Percentiles rank a stretch among this genome's conserved stretches.
phyloP scores from a whole-genome alignment of 192 early-diverging fungal genomes.

The Kappamyces sp. region DNA sequence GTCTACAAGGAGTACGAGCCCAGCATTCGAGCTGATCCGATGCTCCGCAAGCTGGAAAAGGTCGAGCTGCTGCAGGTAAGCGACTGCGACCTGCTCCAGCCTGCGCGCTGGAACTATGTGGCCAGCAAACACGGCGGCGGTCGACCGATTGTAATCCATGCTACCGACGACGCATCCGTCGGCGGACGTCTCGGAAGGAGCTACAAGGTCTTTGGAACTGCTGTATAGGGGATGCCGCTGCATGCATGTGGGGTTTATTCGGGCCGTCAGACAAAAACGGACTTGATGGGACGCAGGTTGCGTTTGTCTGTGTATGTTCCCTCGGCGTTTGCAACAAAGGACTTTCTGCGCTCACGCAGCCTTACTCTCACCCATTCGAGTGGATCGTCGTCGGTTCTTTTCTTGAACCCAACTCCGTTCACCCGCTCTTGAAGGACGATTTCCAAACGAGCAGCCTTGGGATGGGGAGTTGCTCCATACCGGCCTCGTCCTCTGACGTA shows the following conservation, averaged over 20 bases:
- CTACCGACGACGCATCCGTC: background rate
- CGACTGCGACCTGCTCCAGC: background rate
- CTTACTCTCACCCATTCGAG: slow-evolving; percentile 38
- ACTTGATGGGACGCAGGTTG: slow-evolving; percentile 20
- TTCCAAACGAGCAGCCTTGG: slow-evolving; percentile 27
- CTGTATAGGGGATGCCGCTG: background rate
- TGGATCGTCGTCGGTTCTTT: slow-evolving; percentile 24
- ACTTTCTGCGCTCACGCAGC: slow-evolving; percentile 22
- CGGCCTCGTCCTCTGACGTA: slow-evolving; percentile 41
- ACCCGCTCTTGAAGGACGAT: slow-evolving; percentile 43
- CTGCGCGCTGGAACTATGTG: background rate
- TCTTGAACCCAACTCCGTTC: slow-evolving; percentile 19
- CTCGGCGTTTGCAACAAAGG: slow-evolving; percentile 18
- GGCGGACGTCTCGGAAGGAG: background rate
- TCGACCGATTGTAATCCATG: background rate
- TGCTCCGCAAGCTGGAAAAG: background rate
- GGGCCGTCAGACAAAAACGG: slow-evolving; percentile 25
- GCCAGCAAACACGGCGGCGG: background rate
- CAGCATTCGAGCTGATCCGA: too few species aligned
- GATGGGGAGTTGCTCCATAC: slow-evolving; percentile 45
- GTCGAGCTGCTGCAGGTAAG: background rate
- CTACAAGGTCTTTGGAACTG: background rate
- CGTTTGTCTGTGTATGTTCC: slow-evolving; percentile 24
- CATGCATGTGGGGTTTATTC: too few species aligned
- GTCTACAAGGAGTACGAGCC: background rate